A percentile compares a stretch with the other conserved stretches of the same genome.
These are phyloP conservation scores for Podila epigama DNA, from an alignment of 192 early-diverging fungal species.

Conservation along the genomic window DNA sequence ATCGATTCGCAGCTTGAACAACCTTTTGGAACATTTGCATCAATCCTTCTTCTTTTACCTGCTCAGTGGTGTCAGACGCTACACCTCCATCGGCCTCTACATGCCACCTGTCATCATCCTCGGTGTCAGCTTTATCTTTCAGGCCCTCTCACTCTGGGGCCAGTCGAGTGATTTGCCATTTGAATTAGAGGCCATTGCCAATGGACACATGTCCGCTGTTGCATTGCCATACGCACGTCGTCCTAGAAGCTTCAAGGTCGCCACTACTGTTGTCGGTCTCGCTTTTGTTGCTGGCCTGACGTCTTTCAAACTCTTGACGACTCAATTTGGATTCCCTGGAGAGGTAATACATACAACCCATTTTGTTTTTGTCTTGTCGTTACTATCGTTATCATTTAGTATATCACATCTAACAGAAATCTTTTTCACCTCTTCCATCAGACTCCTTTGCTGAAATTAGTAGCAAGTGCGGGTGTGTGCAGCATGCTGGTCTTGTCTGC, in stretches of 20 bases:
- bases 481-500: constrained; percentile 29
- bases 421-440: no score
- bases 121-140: constrained; percentile 73
- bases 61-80: constrained; percentile 76
- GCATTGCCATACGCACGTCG: constrained; percentile 52
- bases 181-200: constrained; percentile 48
- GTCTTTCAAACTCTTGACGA: constrained; percentile 30
- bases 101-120: constrained; percentile 85
- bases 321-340: constrained; percentile 22
- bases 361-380: neutral
- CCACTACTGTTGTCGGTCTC: constrained; percentile 13
- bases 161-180: constrained; percentile 43
- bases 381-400: constrained; percentile 1
- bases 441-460: constrained; percentile 27
- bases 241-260: constrained; percentile 20
- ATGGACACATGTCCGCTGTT: constrained; percentile 20
- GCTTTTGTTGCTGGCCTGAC: constrained; percentile 39
- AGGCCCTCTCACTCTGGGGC: constrained; percentile 66
- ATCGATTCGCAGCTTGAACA: constrained; percentile 84
- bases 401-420: neutral
- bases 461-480: constrained; percentile 26
- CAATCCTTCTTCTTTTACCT: constrained; percentile 98
- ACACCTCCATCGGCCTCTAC: constrained; percentile 90
- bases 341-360: constrained; percentile 8
- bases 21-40: constrained; percentile 92